A percentile compares a stretch with the other conserved stretches of the same genome.
Evolutionary conservation across 2,329 filamentous ascomycete species (phyloP).

Genomic region (Pseudocercospora eumusae): DNA sequence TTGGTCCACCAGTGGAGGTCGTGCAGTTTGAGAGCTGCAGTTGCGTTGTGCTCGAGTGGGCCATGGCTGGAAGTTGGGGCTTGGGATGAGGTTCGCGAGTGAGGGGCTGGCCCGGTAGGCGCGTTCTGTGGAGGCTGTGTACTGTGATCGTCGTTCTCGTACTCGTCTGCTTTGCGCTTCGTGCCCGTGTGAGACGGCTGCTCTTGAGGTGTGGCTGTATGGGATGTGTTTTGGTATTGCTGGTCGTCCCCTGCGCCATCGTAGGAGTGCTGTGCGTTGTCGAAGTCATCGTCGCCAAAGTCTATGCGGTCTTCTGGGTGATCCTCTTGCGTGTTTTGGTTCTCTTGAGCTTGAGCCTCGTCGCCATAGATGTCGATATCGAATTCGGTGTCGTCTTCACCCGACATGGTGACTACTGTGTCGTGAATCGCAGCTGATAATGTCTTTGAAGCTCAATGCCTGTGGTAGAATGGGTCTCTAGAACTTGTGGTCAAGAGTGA

Average conservation of each 20-base stretch:
- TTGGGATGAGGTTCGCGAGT: conserved; percentile 17
- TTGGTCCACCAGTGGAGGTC: conserved; percentile 97
- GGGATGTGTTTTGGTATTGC: conserved; percentile 28
- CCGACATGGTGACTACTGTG: conserved; percentile 38
- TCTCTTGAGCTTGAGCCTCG: conserved; percentile 43
- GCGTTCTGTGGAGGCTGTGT: conserved; percentile 13
- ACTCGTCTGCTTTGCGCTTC: conserved; percentile 63
- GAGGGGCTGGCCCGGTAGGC: conserved; percentile 1
- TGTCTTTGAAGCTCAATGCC: conserved; percentile 1
- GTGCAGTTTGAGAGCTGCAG: conserved; percentile 76
- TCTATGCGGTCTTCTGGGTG: conserved; percentile 31
- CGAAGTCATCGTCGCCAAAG: conserved; percentile 28
- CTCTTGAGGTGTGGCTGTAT: conserved; percentile 16
- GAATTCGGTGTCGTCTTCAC: conserved; percentile 66
- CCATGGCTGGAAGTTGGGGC: conserved; percentile 50
- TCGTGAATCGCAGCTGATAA: conserved; percentile 16
- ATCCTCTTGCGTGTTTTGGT: conserved; percentile 35
- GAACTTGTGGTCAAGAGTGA: not conserved
- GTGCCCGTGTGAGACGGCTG: conserved; percentile 54
- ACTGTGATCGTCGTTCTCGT: conserved; percentile 44
- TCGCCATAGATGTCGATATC: conserved; percentile 72
- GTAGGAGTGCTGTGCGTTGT: conserved; percentile 7
- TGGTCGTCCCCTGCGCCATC: conserved; percentile 2
- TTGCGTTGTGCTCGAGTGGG: conserved; percentile 62
- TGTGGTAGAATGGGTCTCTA: not conserved